phyloP scores from a whole-genome alignment of 2,329 filamentous ascomycete genomes.

The Monilinia fructicola region DNA sequence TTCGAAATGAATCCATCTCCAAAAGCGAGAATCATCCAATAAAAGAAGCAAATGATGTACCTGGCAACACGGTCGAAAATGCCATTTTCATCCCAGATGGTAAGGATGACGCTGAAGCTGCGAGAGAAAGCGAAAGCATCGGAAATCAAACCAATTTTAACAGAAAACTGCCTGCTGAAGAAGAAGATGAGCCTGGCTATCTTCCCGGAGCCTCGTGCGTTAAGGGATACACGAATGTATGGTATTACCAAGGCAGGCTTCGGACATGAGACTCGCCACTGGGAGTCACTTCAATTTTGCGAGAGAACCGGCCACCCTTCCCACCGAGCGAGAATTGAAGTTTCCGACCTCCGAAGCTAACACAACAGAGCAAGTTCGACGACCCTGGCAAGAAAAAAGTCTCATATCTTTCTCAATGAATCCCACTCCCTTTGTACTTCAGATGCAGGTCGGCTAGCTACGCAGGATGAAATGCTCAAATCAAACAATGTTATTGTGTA shows the following conservation, averaged over 20 bases:
- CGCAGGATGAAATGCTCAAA: not conserved
- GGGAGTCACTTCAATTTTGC: not conserved
- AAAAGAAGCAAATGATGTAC: not conserved
- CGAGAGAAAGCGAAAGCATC: no score
- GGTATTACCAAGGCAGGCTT: not conserved
- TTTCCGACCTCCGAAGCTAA: no score
- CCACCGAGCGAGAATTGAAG: not conserved
- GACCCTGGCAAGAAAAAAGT: not conserved
- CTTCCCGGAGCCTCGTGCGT: not conserved
- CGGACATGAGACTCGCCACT: not conserved
- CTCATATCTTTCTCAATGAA: not conserved
- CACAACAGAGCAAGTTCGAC: not conserved
- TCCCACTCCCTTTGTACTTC: not conserved
- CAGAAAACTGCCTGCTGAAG: not conserved
- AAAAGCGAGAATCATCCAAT: not conserved
- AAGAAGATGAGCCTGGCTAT: no score
- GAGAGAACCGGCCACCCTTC: not conserved
- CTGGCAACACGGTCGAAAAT: not conserved
- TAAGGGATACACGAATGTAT: not conserved
- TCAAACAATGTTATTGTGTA: not conserved
- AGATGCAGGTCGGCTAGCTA: not conserved
- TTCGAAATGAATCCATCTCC: not conserved
- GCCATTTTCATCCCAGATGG: not conserved
- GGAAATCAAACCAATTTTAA: not conserved
- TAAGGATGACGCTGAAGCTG: not conserved